A percentile compares a stretch with the other conserved stretches of the same genome.
Evolutionary conservation across 2,329 filamentous ascomycete genomes (phyloP).

Genomic region (Saccharata proteae): DNA sequence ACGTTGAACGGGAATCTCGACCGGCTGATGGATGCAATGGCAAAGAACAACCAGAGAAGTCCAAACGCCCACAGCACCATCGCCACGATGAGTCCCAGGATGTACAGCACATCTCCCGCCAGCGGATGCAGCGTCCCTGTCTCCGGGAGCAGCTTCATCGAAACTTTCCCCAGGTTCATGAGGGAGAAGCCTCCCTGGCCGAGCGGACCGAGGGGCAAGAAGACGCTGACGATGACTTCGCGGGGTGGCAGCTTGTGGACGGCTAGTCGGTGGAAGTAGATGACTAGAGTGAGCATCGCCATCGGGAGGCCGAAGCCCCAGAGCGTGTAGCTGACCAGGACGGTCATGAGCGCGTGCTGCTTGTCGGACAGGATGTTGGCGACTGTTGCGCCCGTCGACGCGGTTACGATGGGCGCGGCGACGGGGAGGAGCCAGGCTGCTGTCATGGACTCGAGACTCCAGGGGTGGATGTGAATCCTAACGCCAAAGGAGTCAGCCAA

Average conservation of each 20-base stretch:
- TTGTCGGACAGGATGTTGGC: conserved; percentile 46
- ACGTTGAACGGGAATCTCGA: conserved; percentile 47
- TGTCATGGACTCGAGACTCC: conserved; percentile 44
- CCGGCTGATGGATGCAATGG: conserved; percentile 36
- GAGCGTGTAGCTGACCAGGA: conserved; percentile 54
- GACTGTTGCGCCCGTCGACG: conserved; percentile 52
- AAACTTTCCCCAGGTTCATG: conserved; percentile 35
- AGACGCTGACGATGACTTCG: conserved; percentile 56
- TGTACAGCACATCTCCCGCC: conserved; percentile 45
- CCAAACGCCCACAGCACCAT: conserved; percentile 47
- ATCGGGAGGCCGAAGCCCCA: conserved; percentile 54
- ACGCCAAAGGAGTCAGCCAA: too few species aligned
- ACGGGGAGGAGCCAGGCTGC: conserved; percentile 55
- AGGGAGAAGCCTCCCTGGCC: conserved; percentile 55
- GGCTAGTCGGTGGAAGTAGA: conserved; percentile 59
- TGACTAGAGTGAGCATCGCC: conserved; percentile 49
- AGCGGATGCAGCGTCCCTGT: conserved; percentile 22
- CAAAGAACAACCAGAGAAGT: conserved; percentile 43
- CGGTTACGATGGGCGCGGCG: conserved; percentile 52
- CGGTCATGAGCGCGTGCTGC: conserved; percentile 45
- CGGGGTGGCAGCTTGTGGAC: conserved; percentile 53
- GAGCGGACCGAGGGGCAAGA: conserved; percentile 54
- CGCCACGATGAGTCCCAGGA: conserved; percentile 42
- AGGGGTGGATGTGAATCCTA: conserved; percentile 2
- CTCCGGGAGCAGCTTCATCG: conserved; percentile 28